phyloP scores from a whole-genome alignment of 2,329 filamentous ascomycete genomes.

The Elsinoe australis region DNA sequence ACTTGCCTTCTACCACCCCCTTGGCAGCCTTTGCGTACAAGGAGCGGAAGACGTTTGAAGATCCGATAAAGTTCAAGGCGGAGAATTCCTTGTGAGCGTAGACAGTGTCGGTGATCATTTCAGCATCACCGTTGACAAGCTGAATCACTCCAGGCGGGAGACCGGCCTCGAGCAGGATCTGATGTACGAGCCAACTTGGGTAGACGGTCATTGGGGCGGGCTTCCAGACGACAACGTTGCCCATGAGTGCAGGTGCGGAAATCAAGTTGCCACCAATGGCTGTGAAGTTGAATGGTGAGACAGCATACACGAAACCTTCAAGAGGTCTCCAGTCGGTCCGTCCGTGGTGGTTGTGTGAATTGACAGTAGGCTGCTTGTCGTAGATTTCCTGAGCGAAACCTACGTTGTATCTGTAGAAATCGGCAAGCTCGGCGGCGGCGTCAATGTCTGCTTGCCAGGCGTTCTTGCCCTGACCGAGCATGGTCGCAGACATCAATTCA shows the following conservation, averaged over 20 bases:
- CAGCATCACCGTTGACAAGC: constrained; percentile 35
- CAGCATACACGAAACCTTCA: constrained; percentile 38
- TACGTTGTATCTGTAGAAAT: constrained; percentile 34
- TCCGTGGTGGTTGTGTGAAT: constrained; percentile 22
- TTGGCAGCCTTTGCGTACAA: constrained; percentile 31
- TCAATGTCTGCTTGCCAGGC: constrained; percentile 37
- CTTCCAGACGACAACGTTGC: constrained; percentile 40
- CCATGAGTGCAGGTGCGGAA: constrained; percentile 32
- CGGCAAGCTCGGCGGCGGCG: constrained; percentile 32
- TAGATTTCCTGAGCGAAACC: constrained; percentile 32
- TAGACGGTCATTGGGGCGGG: constrained; percentile 33
- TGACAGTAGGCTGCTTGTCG: constrained; percentile 32
- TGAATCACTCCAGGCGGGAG: constrained; percentile 36
- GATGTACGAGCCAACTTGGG: constrained; percentile 32
- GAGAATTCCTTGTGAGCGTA: constrained; percentile 34
- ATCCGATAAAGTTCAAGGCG: constrained; percentile 35
- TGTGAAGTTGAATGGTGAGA: constrained; percentile 40
- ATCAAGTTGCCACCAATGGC: constrained; percentile 36
- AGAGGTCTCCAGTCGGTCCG: constrained; percentile 34
- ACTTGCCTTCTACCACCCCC: constrained; percentile 27
- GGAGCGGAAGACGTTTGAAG: constrained; percentile 33
- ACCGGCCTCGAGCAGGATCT: constrained; percentile 37
- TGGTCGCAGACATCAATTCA: constrained; percentile 35
- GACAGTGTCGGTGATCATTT: constrained; percentile 31
- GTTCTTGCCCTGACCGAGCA: constrained; percentile 39